Percentiles rank a stretch among this genome's conserved stretches.
These are phyloP conservation scores for Primulina eburnea DNA, from an alignment of 257 asterid species.

Conservation along the genomic window DNA sequence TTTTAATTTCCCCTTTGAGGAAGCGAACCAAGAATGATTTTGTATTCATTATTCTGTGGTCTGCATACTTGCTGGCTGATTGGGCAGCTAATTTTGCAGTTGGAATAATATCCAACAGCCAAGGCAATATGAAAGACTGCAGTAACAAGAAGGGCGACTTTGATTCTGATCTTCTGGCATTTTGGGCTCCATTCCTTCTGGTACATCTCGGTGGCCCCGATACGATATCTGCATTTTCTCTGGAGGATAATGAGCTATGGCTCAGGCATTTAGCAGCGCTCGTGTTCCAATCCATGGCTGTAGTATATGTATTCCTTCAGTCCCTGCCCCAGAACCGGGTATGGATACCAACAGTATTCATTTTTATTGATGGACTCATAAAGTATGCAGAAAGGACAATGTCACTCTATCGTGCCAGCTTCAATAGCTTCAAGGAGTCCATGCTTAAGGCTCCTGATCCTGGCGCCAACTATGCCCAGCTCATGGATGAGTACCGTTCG, in stretches of 20 bases:
- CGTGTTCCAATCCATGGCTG: conserved; percentile 33
- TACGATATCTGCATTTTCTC: conserved; percentile 47
- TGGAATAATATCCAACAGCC: conserved; percentile 48
- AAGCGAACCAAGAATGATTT: conserved; percentile 25
- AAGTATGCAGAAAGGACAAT: conserved; percentile 45
- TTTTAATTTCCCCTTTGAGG: conserved; percentile 35
- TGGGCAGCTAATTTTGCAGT: conserved; percentile 47
- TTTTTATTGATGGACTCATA: conserved; percentile 40
- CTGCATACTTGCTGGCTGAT: conserved; percentile 50
- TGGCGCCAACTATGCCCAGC: conserved; percentile 53
- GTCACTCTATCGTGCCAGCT: conserved; percentile 40
- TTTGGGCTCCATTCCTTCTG: conserved; percentile 55
- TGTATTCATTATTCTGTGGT: conserved; percentile 40
- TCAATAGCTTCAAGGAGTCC: conserved; percentile 36
- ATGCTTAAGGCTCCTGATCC: conserved; percentile 45
- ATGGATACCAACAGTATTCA: conserved; percentile 38
- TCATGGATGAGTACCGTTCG: conserved; percentile 42
- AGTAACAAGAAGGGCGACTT: neutral
- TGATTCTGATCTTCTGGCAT: conserved; percentile 32
- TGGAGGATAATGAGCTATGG: conserved; percentile 58
- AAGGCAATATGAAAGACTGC: conserved; percentile 12
- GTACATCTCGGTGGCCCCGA: conserved; percentile 62
- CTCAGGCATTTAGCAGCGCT: conserved; percentile 40
- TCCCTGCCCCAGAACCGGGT: conserved; percentile 32
- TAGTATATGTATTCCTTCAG: conserved; percentile 35